Percentiles rank a stretch among this genome's conserved stretches.
Evolutionary conservation across 345 rosid species (phyloP).

Genomic region (Eucalyptus rudis): DNA sequence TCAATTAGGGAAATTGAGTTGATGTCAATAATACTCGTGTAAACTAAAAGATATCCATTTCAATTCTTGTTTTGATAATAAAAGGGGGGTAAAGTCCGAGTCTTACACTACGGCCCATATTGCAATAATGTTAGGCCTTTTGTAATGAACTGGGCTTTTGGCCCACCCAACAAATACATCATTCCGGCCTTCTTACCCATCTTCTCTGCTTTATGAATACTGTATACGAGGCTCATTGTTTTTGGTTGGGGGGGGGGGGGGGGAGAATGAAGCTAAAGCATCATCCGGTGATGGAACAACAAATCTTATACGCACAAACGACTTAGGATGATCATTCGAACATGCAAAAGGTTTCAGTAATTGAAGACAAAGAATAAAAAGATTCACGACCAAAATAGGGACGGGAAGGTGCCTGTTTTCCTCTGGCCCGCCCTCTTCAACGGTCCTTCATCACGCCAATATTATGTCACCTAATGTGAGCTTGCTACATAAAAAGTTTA

Average conservation of each 20-base stretch:
- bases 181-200: neutral
- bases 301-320: neutral
- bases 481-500: neutral
- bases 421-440: neutral
- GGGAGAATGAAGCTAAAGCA: neutral
- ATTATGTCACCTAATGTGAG: neutral
- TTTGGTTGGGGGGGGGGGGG: no score
- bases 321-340: neutral
- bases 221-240: neutral
- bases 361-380: neutral
- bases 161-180: neutral
- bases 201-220: neutral
- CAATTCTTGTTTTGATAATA: neutral
- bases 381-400: neutral
- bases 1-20: neutral
- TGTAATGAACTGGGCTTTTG: neutral
- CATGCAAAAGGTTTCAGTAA: neutral
- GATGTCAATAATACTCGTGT: neutral
- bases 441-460: neutral
- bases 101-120: neutral
- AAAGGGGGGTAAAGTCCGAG: neutral
- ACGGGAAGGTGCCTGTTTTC: neutral
- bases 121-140: neutral
- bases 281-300: neutral
- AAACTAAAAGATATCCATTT: neutral